Percentiles rank a stretch among this genome's conserved stretches.
Conservation (phyloP, 2,329 filamentous ascomycete species). For the Colletotrichum trifolii region DNA sequence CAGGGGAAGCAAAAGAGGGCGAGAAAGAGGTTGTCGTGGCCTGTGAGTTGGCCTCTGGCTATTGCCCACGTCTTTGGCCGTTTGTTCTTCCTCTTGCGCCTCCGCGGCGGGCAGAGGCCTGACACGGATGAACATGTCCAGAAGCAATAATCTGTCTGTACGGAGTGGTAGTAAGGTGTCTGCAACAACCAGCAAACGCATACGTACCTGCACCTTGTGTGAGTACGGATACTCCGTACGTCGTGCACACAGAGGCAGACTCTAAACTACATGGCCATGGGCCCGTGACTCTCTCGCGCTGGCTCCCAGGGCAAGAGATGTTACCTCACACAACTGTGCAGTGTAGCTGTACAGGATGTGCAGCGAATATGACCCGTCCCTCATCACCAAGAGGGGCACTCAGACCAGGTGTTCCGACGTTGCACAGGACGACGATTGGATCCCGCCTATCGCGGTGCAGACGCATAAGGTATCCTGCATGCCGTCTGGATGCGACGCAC, state of each 20-base stretch:
- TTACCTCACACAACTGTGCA: no score
- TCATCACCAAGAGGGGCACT: constrained; percentile 35
- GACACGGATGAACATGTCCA: neutral
- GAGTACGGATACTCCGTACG: no score
- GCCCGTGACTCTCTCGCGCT: no score
- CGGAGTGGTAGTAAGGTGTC: no score
- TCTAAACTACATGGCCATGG: no score
- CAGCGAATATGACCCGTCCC: constrained; percentile 18
- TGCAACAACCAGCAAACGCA: no score
- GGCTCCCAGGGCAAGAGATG: no score
- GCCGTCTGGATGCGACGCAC: constrained; percentile 14
- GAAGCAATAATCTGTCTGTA: no score
- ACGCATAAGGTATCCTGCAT: constrained; percentile 31
- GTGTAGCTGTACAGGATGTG: constrained; percentile 6
- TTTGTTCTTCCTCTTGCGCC: neutral
- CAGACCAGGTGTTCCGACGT: constrained; percentile 36
- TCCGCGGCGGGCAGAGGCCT: constrained; percentile 17
- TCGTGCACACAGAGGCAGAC: no score
- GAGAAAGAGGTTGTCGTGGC: constrained; percentile 1
- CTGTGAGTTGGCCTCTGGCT: neutral
- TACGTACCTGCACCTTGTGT: no score
- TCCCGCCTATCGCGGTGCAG: constrained; percentile 34
- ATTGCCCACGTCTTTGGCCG: neutral
- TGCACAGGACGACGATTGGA: constrained; percentile 33
- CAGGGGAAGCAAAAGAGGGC: neutral